These are phyloP conservation scores for Arachis hypogaea DNA, from an alignment of 306 rosid genomes.

Conservation along the genomic window DNA sequence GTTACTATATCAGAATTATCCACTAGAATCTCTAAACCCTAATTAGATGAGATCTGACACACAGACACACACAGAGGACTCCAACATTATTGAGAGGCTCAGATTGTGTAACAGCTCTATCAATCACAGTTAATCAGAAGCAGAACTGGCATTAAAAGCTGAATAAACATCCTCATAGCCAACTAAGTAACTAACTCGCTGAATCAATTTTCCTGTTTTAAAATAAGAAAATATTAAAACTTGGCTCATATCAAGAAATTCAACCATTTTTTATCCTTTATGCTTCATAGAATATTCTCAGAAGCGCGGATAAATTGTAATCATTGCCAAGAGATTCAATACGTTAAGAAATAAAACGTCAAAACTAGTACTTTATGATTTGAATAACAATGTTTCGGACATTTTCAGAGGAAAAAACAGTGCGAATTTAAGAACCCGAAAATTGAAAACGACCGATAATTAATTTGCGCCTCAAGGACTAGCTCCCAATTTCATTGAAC, in stretches of 20 bases:
- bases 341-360: neutral
- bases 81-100: constrained; percentile 47
- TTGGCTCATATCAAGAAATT: constrained; percentile 88
- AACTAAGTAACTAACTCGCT: neutral
- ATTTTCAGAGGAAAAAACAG: constrained; percentile 55
- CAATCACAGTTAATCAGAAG: constrained; percentile 83
- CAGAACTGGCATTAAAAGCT: constrained; percentile 98
- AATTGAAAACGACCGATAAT: constrained; percentile 48
- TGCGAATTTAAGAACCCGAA: constrained; percentile 34
- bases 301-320: constrained; percentile 67
- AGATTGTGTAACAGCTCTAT: constrained; percentile 72
- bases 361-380: neutral
- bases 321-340: constrained; percentile 45
- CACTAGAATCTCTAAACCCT: no score
- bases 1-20: no score
- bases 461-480: constrained; percentile 70
- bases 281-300: constrained; percentile 64
- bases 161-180: constrained; percentile 67
- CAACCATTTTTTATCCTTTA: constrained; percentile 52
- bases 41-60: no score
- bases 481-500: constrained; percentile 49
- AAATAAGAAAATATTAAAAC: neutral
- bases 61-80: no score
- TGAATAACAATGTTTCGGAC: constrained; percentile 29
- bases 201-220: no score